Percentiles rank a stretch among this genome's conserved stretches.
These are phyloP conservation scores for Auxenochlorella protothecoides DNA, from an alignment of 139 green algal genomes.

Conservation along the genomic window DNA sequence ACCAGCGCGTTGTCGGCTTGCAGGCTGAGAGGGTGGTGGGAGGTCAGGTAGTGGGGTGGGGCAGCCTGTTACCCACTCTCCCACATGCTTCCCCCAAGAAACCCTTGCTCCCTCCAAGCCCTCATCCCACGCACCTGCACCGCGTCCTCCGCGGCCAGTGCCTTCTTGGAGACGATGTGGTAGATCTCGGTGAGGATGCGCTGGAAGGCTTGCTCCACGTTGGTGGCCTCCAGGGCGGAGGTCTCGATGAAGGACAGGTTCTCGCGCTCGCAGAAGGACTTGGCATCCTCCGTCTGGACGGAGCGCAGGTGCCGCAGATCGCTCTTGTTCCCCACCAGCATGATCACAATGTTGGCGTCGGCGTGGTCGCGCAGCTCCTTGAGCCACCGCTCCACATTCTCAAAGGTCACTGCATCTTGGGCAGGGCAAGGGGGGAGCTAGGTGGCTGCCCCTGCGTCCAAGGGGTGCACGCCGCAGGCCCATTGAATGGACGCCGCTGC, in stretches of 20 bases:
- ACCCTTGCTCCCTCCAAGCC: neutral
- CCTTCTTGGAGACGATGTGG: slow-evolving; percentile 94
- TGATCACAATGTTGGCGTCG: slow-evolving; percentile 97
- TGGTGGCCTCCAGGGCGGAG: slow-evolving; percentile 92
- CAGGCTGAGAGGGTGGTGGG: neutral
- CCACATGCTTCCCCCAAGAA: neutral
- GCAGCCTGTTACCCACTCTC: slow-evolving; percentile 1
- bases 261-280: slow-evolving; percentile 82
- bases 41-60: neutral
- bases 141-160: slow-evolving; percentile 29
- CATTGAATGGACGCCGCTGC: no score
- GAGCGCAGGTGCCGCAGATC: slow-evolving; percentile 89
- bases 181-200: slow-evolving; percentile 97
- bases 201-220: slow-evolving; percentile 97
- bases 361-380: slow-evolving; percentile 98
- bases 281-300: slow-evolving; percentile 86
- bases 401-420: slow-evolving; percentile 73
- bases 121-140: slow-evolving; percentile 3
- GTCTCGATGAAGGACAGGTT: slow-evolving; percentile 97
- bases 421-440: no score
- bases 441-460: no score
- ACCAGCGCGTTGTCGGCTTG: no score
- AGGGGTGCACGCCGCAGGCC: no score
- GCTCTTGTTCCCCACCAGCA: slow-evolving; percentile 98
- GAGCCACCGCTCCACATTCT: slow-evolving; percentile 97